phyloP scores from a whole-genome alignment of 371 early-diverging fungal species.

The Zychaea mexicana region DNA sequence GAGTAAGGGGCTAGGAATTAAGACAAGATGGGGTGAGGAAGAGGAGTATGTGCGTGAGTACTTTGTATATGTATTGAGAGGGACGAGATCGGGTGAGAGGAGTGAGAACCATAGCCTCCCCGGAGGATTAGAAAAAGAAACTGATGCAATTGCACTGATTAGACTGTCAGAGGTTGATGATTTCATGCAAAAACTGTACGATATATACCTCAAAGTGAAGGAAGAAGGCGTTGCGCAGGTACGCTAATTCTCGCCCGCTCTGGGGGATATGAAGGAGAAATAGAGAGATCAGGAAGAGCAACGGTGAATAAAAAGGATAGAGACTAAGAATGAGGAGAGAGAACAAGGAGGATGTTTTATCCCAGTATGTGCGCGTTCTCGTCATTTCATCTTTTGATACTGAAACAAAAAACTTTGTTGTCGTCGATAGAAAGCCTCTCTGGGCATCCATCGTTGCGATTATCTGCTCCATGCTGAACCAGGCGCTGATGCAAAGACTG shows the following conservation, averaged over 20 bases:
- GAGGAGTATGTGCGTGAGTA: too few relatives aligned
- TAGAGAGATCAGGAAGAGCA: too few relatives aligned
- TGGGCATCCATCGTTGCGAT: conserved; percentile 93
- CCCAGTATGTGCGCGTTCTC: not conserved
- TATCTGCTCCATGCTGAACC: conserved; percentile 81
- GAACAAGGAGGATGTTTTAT: too few relatives aligned
- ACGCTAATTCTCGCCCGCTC: not conserved
- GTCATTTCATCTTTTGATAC: not conserved
- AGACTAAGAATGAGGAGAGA: conserved; percentile 3
- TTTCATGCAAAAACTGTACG: conserved; percentile 77
- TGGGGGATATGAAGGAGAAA: not conserved
- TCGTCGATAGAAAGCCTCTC: conserved; percentile 55
- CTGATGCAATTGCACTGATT: not conserved
- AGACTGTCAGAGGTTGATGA: conserved; percentile 55
- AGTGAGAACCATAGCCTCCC: too few relatives aligned
- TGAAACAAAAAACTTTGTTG: not conserved
- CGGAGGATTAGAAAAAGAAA: not conserved
- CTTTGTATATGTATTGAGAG: too few relatives aligned
- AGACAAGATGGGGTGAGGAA: too few relatives aligned
- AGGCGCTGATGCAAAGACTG: conserved; percentile 36
- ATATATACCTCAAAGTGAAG: conserved; percentile 71
- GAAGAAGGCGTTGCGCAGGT: conserved; percentile 69
- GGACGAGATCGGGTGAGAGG: too few relatives aligned
- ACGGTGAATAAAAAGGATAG: too few relatives aligned
- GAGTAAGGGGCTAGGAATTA: too few relatives aligned